Evolutionary conservation across 2,329 filamentous ascomycete species (phyloP).

Genomic region (Xylaria arbuscula): DNA sequence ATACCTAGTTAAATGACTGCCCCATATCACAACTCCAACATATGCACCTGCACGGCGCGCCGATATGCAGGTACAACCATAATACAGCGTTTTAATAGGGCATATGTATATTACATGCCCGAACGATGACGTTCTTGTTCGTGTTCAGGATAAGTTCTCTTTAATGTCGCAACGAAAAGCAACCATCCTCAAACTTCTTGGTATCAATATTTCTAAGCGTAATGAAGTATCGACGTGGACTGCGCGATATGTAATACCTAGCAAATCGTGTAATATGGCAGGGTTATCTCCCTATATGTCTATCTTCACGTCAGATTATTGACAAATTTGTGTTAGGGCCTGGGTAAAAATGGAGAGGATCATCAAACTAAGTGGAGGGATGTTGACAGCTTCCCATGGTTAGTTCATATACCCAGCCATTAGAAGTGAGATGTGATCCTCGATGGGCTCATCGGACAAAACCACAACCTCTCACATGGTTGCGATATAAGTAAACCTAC

Average conservation of each 20-base stretch:
- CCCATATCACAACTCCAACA: slow-evolving; percentile 10
- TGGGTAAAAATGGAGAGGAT: slow-evolving; percentile 17
- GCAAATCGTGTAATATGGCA: background rate
- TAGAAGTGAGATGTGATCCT: background rate
- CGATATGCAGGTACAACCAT: slow-evolving; percentile 1
- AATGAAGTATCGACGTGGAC: background rate
- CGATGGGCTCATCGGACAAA: slow-evolving; percentile 3
- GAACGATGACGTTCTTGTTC: background rate
- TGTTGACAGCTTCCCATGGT: background rate
- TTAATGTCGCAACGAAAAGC: background rate
- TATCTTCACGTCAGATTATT: slow-evolving; percentile 7
- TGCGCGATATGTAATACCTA: background rate
- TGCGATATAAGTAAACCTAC: background rate
- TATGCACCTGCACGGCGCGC: background rate
- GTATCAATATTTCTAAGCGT: background rate
- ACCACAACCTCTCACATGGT: background rate
- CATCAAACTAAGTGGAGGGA: slow-evolving; percentile 19
- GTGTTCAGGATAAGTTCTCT: background rate
- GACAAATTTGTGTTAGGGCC: slow-evolving; percentile 9
- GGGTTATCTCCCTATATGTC: background rate
- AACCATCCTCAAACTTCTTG: background rate
- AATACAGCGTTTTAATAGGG: background rate
- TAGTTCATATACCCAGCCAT: background rate
- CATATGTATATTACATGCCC: background rate
- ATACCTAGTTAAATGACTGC: slow-evolving; percentile 10